Base-by-base conservation (phyloP, 2,329 filamentous ascomycete species). In the Hysterium pulicare region DNA sequence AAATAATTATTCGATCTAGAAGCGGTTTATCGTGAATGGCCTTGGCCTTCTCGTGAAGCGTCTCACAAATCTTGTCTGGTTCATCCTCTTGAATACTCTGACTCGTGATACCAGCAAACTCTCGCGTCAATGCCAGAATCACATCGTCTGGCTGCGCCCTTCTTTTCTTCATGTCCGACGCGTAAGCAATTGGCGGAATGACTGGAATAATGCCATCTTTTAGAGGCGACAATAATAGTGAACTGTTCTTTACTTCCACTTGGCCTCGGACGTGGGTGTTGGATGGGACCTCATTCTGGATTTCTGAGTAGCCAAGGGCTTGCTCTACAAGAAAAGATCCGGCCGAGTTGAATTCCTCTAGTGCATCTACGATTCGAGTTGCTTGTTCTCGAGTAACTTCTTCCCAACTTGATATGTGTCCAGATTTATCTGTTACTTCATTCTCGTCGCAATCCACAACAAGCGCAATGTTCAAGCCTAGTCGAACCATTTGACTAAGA, bases 1-100 rank as follows among this genome's bases (percentile, higher is more conserved):
- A 75, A 21, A 98, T 73, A 48, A 98, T 95, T 32, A 98, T 75
- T 26, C 91, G 80, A 60, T 97, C 91, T 5, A 98, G 70, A 67
- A 61, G 48, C 5, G 54, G 54, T 33, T 52, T 54, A 22, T 76
- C 75, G 42, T 70, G 70, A 2, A 74, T 61, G 37, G 59, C 59
- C 41, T 55, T 54, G 36, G 71, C 62, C 39, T 66, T 68, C 46
- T 69, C 61, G 24, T 59, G 68, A 10, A 62, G 22, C 15, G 31
- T 33, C 8, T 44, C 46, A 33, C 40, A 37, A 20, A 43, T 33
- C 33, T 54, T 44, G 32, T 47, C 21, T 19, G 34, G n/a, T 5
- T 35, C 38, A 16, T 42, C 42, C 13, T 22, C 45, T n/a, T 47
- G 37, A n/a, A 44, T 22, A 2, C 22, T 50, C 6, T 53, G 49